These are phyloP conservation scores for Neostapfia colusana DNA, from an alignment of 176 grass and related monocot species.

Conservation along the genomic window DNA sequence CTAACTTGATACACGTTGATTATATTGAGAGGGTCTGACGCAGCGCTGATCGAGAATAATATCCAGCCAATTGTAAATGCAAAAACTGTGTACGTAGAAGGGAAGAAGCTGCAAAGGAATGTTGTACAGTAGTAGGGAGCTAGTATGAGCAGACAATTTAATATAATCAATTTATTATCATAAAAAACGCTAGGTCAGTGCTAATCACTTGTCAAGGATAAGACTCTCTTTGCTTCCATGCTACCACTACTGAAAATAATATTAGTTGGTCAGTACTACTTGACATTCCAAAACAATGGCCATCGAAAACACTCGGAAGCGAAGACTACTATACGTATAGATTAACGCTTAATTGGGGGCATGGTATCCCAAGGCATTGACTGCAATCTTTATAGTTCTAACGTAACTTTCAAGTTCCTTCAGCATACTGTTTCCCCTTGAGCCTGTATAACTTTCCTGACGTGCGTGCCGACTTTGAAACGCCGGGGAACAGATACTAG, in stretches of 20 bases:
- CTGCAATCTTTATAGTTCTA: not conserved
- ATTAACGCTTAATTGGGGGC: not conserved
- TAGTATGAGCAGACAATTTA: not conserved
- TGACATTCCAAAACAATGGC: not conserved
- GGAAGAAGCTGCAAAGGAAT: not conserved
- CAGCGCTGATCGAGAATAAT: slow-evolving; percentile 2
- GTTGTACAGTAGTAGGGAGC: not conserved
- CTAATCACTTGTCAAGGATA: not conserved
- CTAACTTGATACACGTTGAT: not conserved
- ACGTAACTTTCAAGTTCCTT: not conserved
- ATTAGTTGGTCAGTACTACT: not conserved
- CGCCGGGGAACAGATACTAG: not conserved
- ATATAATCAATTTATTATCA: not conserved
- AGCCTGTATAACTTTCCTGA: not conserved
- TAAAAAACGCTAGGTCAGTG: not conserved
- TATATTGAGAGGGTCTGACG: not conserved
- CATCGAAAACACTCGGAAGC: not conserved
- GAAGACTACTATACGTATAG: not conserved
- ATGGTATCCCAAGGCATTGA: not conserved
- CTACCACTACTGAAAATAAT: not conserved
- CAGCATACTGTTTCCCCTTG: not conserved
- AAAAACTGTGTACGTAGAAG: not conserved
- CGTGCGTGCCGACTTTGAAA: not conserved
- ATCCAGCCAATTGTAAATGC: not conserved
- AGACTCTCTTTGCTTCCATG: slow-evolving; percentile 2